phyloP scores from a whole-genome alignment of 805 yeast genomes.

The Starmerella bombi region DNA sequence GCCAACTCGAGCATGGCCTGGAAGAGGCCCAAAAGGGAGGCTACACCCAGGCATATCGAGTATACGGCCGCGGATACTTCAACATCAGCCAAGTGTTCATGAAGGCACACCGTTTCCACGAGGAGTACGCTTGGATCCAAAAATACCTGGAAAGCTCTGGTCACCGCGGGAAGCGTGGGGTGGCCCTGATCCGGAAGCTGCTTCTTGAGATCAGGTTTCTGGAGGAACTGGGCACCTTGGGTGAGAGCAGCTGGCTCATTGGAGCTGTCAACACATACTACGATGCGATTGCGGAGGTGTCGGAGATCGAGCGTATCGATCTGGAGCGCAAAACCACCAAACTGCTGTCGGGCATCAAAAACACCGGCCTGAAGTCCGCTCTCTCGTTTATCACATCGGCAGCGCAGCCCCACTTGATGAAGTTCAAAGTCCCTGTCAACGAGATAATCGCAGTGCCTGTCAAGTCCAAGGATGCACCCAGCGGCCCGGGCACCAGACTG shows the following conservation, averaged over 20 bases:
- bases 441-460: slow-evolving; percentile 10
- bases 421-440: slow-evolving; percentile 6
- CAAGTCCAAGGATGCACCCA: neutral
- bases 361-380: slow-evolving; percentile 17
- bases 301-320: slow-evolving; percentile 19
- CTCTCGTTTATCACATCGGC: slow-evolving; percentile 3
- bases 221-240: slow-evolving; percentile 14
- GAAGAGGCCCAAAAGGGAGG: neutral
- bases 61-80: slow-evolving; percentile 19
- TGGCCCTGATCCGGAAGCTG: slow-evolving; percentile 20
- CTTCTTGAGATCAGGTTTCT: slow-evolving; percentile 21
- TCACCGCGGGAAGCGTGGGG: slow-evolving; percentile 18
- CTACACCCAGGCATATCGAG: slow-evolving; percentile 15
- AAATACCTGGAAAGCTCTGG: slow-evolving; percentile 16
- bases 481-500: slow-evolving; percentile 9
- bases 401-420: neutral
- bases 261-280: slow-evolving; percentile 22
- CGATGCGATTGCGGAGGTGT: slow-evolving; percentile 20
- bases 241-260: slow-evolving; percentile 19
- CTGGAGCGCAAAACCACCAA: slow-evolving; percentile 20
- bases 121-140: slow-evolving; percentile 20
- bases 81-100: slow-evolving; percentile 19
- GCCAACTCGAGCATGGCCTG: neutral
- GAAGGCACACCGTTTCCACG: slow-evolving; percentile 13
- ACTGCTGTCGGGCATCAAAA: slow-evolving; percentile 14